Evolutionary conservation across 306 rosid species (phyloP).

Genomic region (Bauhinia variegata): DNA sequence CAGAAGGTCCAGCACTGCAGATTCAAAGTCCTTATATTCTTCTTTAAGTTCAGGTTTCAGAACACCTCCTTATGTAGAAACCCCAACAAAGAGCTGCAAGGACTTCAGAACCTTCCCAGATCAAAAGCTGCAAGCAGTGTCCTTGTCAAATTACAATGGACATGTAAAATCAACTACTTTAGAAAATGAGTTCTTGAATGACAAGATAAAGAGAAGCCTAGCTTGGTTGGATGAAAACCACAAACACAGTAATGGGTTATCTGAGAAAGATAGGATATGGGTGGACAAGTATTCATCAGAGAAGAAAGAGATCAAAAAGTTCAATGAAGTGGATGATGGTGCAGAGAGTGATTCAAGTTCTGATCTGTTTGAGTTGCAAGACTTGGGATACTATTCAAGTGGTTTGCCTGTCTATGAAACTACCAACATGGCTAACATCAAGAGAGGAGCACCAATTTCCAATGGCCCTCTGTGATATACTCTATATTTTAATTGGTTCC

Average conservation of each 20-base stretch:
- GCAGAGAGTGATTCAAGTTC: conserved; percentile 97
- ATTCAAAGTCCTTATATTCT: conserved; percentile 64
- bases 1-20: conserved; percentile 65
- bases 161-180: conserved; percentile 41
- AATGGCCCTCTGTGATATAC: conserved; percentile 50
- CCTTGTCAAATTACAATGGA: conserved; percentile 47
- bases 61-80: conserved; percentile 76
- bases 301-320: conserved; percentile 37
- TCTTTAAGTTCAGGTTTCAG: conserved; percentile 75
- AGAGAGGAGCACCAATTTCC: conserved; percentile 81
- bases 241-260: conserved; percentile 36
- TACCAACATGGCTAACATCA: conserved; percentile 86
- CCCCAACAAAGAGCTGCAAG: conserved; percentile 73
- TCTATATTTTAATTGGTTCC: conserved; percentile 35
- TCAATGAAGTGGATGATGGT: conserved; percentile 66
- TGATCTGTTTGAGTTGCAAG: conserved; percentile 92
- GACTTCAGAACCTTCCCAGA: conserved; percentile 67
- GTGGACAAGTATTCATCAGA: conserved; percentile 38
- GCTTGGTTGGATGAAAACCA: conserved; percentile 44
- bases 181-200: conserved; percentile 51
- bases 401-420: conserved; percentile 97
- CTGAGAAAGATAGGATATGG: conserved; percentile 45
- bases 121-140: conserved; percentile 50
- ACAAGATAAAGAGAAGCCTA: conserved; percentile 51
- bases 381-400: conserved; percentile 72